Conservation (phyloP, 768 basidiomycete species). For the Clitopilus passeckerianus region DNA sequence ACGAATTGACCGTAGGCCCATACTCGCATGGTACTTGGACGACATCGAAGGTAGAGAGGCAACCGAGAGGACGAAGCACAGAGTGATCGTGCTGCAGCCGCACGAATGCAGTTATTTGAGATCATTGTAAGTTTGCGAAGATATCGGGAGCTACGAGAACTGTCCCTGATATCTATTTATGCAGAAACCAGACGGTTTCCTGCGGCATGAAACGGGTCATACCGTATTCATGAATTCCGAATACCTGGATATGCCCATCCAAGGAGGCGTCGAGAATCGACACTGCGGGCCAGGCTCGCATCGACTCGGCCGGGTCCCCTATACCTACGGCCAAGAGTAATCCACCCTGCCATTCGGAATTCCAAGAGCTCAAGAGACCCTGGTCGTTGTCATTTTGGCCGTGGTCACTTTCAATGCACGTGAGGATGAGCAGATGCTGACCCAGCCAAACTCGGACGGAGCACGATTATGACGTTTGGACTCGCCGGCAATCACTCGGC, state of each 20-base stretch:
- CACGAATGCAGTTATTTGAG: not conserved
- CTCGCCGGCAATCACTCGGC: not conserved
- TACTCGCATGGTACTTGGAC: constrained; percentile 2
- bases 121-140: not conserved
- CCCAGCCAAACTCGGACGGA: not conserved
- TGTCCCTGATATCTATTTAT: not conserved
- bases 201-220: not conserved
- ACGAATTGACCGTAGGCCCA: not conserved
- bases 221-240: not conserved
- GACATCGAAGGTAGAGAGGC: not conserved
- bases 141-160: not conserved
- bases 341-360: not conserved
- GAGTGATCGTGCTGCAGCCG: not conserved
- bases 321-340: too few species aligned
- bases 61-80: not conserved
- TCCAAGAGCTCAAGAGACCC: not conserved
- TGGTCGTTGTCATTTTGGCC: not conserved
- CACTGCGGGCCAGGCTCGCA: not conserved
- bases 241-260: not conserved
- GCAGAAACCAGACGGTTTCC: not conserved
- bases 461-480: not conserved
- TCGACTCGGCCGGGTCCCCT: not conserved
- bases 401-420: not conserved
- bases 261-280: not conserved
- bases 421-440: not conserved